Evolutionary conservation across 2,329 filamentous ascomycete genomes (phyloP).

Genomic region (Zymoseptoria tritici): DNA sequence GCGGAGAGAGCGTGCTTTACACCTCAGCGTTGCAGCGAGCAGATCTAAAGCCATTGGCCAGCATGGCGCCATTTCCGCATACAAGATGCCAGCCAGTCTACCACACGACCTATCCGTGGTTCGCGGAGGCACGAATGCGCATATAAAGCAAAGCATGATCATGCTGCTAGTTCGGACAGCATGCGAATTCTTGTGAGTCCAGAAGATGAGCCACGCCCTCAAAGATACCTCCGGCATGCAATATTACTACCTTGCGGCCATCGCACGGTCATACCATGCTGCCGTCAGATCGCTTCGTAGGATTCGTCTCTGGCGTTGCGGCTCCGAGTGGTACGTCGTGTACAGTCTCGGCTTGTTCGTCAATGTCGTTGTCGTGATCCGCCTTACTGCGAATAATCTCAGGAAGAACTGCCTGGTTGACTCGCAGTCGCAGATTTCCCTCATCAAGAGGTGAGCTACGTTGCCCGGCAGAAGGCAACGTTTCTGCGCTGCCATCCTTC

Average conservation of each 20-base stretch:
- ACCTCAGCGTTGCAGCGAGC: not conserved
- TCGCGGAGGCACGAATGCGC: not conserved
- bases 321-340: not conserved
- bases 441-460: not conserved
- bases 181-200: too few relatives aligned
- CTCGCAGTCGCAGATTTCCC: not conserved
- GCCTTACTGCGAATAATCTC: not conserved
- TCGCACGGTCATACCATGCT: not conserved
- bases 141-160: not conserved
- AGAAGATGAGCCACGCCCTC: too few relatives aligned
- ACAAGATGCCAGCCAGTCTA: too few relatives aligned
- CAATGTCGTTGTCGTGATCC: not conserved
- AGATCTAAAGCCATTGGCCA: not conserved
- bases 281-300: not conserved
- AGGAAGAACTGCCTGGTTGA: not conserved
- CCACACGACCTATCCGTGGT: not conserved
- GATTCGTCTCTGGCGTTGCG: not conserved
- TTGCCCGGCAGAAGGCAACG: not conserved
- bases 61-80: not conserved
- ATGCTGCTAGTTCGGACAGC: not conserved
- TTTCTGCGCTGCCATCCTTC: slow-evolving; percentile 12
- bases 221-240: not conserved
- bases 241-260: not conserved
- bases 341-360: not conserved
- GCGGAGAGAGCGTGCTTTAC: not conserved